These are phyloP conservation scores for Artemisia princeps DNA, from an alignment of 140 eudicot species.

Conservation along the genomic window DNA sequence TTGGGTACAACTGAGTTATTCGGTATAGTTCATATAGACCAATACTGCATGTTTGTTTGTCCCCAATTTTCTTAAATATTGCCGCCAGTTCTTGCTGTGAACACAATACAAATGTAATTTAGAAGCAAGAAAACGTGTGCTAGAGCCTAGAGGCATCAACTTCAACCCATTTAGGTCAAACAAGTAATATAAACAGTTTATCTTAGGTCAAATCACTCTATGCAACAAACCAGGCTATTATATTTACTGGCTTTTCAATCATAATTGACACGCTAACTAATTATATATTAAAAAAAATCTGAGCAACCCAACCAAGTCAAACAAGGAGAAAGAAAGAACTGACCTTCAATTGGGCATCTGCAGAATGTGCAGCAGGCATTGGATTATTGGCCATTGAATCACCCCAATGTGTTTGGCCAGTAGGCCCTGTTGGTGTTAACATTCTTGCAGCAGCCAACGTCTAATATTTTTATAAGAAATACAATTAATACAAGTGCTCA, in stretches of 20 bases:
- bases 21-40: slow-evolving; percentile 85
- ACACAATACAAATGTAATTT: slow-evolving; percentile 10
- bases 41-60: slow-evolving; percentile 92
- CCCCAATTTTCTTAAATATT: slow-evolving; percentile 92
- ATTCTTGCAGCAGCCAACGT: slow-evolving; percentile 95
- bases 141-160: background rate
- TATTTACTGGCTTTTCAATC: too few species aligned
- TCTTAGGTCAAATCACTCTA: background rate
- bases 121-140: slow-evolving; percentile 11
- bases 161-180: background rate
- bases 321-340: background rate
- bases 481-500: background rate
- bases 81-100: slow-evolving; percentile 95
- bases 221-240: background rate
- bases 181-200: background rate
- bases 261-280: too few species aligned
- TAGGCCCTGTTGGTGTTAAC: slow-evolving; percentile 86
- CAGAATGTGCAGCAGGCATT: slow-evolving; percentile 66
- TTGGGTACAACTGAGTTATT: slow-evolving; percentile 83
- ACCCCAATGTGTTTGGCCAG: slow-evolving; percentile 90
- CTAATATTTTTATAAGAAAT: slow-evolving; percentile 21
- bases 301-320: background rate
- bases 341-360: slow-evolving; percentile 95
- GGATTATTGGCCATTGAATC: slow-evolving; percentile 75
- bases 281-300: too few species aligned